Base-by-base conservation (phyloP, 192 early-diverging fungal species). In the Coemansia sp. region DNA sequence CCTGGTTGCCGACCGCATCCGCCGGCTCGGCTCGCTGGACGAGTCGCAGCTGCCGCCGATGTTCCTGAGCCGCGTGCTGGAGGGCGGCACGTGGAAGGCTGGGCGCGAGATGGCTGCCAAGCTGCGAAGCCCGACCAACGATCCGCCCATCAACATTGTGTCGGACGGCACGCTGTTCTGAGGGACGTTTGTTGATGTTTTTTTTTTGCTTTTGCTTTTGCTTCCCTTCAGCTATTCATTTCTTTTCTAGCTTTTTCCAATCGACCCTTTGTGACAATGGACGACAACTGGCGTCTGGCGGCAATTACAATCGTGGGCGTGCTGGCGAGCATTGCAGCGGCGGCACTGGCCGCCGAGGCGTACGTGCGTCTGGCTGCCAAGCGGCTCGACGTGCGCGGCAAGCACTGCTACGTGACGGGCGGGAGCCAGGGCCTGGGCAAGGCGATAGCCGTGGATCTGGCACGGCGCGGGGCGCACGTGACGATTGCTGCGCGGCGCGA, bases 31-130 rank as follows among this genome's bases (percentile, higher is more conserved):
- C 57, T 16, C n/a, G 38, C 75, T 92, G 42, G 64, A 67, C 44
- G 76, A 67, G 10, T 72, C 81, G 13, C 63, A 88, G n/a, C 74
- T 95, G 9, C 88, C 88, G 5, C 71, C 68, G 17, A 81, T 81
- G 79, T 70, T 81, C 53, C 77, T 98, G 45, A 93, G 91, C 32
- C 91, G 96, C 63, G 90, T 98, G 3, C 83, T 98, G 1, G 94
- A 98, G 65, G 95, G 85, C 61, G 95, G 95, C 0, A 98, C 94
- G 7, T 98, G 96, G 96, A 95, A 94, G 74, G 90, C 89, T 67
- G 96, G 96, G 5, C 86, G 96, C 13, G 96, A 98, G 73, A 83
- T 93, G 7, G 96, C 95, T 42, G 89, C 89, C 17, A 85, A 87
- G 45, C 80, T 87, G 64, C 81, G 96, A 17, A 87, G 88, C 19